phyloP scores from a whole-genome alignment of 2,329 filamentous ascomycete genomes.

The Pseudogymnoascus destructans region DNA sequence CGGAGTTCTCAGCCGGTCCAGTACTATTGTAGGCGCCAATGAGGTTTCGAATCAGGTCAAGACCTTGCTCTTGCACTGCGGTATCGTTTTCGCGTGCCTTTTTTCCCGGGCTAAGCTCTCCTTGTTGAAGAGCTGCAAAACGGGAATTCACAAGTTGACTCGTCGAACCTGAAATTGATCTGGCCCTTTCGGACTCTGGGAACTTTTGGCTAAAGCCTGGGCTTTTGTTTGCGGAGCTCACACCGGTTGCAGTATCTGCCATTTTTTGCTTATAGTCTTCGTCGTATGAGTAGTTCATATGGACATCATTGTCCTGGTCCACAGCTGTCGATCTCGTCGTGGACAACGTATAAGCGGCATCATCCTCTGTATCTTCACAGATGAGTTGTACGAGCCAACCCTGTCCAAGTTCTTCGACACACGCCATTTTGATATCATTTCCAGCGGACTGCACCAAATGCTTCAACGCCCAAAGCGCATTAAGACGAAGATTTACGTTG shows the following conservation, averaged over 20 bases:
- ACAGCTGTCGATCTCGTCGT: conserved; percentile 19
- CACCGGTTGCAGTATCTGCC: background rate
- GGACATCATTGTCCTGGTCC: conserved; percentile 44
- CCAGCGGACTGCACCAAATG: conserved; percentile 66
- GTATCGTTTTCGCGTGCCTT: conserved; percentile 66
- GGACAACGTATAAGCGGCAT: conserved; percentile 12
- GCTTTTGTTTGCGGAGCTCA: background rate
- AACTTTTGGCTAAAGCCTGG: background rate
- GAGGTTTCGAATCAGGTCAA: conserved; percentile 82
- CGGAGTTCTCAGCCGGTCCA: conserved; percentile 37
- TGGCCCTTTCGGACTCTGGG: background rate
- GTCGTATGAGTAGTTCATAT: conserved; percentile 39
- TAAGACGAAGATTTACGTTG: conserved; percentile 66
- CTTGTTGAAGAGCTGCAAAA: conserved; percentile 42
- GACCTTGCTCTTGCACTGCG: conserved; percentile 77
- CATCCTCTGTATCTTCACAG: conserved; percentile 45
- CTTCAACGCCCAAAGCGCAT: conserved; percentile 88
- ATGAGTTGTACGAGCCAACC: conserved; percentile 74
- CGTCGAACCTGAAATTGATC: conserved; percentile 13
- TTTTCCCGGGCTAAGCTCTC: conserved; percentile 53
- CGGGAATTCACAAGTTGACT: conserved; percentile 38
- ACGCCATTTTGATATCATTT: conserved; percentile 60
- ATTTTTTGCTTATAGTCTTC: conserved; percentile 16
- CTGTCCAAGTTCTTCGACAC: conserved; percentile 63
- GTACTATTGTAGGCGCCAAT: conserved; percentile 50